These are phyloP conservation scores for Neurospora terricola DNA, from an alignment of 495 filamentous ascomycete genomes.

Conservation along the genomic window DNA sequence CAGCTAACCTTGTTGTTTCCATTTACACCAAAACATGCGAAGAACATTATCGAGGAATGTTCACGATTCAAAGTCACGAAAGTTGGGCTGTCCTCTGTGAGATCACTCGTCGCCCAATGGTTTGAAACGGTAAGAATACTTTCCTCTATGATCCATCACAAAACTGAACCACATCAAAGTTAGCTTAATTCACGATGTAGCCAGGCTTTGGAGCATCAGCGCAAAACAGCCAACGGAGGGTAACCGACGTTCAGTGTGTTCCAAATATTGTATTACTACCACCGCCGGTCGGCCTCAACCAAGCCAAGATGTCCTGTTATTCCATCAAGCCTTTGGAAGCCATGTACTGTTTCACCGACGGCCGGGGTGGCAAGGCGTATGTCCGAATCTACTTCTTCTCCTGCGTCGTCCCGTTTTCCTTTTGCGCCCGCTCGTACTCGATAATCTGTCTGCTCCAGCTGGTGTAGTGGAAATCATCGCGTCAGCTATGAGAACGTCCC, in stretches of 20 bases:
- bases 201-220: not conserved
- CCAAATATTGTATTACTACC: not conserved
- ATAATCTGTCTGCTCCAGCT: constrained; percentile 91
- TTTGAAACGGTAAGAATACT: not conserved
- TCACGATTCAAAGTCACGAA: not conserved
- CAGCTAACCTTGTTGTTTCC: not conserved
- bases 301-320: not conserved
- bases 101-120: not conserved
- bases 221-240: not conserved
- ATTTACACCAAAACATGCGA: not conserved
- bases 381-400: constrained; percentile 5
- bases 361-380: not conserved
- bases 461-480: not conserved
- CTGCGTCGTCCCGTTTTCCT: constrained; percentile 27
- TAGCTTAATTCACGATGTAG: not conserved
- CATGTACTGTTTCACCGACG: not conserved
- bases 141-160: not conserved
- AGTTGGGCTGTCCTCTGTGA: not conserved
- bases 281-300: not conserved
- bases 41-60: not conserved
- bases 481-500: not conserved
- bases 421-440: constrained; percentile 70
- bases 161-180: not conserved
- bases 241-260: not conserved
- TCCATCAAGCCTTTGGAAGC: not conserved